Evolutionary conservation across 1,139 yeast genomes (phyloP).

Genomic region (Scheffersomyces illinoinensis): DNA sequence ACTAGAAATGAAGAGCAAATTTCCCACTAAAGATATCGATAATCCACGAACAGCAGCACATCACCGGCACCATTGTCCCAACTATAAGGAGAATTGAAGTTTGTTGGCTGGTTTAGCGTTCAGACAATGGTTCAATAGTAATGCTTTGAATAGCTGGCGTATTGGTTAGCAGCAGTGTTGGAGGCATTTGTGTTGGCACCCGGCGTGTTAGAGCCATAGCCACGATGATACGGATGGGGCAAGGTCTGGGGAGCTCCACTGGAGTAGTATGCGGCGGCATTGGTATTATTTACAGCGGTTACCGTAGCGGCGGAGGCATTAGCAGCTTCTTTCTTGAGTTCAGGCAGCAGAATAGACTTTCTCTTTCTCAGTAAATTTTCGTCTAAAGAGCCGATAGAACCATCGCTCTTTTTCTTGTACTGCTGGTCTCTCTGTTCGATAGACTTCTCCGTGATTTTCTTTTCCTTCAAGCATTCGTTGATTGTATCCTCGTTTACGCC

Average conservation of each 20-base stretch:
- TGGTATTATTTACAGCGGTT: slow-evolving; percentile 1
- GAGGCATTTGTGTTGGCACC: slow-evolving; percentile 2
- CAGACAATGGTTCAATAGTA: slow-evolving; percentile 6
- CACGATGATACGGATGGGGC: slow-evolving; percentile 14
- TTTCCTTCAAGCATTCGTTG: slow-evolving; percentile 39
- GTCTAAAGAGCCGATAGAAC: neutral
- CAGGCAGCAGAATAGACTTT: slow-evolving; percentile 1
- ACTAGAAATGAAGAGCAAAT: slow-evolving; percentile 1
- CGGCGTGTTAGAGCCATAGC: slow-evolving; percentile 2
- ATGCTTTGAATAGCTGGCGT: slow-evolving; percentile 13
- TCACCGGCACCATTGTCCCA: neutral
- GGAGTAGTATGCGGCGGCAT: slow-evolving; percentile 7
- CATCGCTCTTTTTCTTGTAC: slow-evolving; percentile 11
- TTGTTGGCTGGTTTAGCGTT: neutral
- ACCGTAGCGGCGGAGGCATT: slow-evolving; percentile 2
- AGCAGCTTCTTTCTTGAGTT: neutral
- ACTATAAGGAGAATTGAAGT: neutral
- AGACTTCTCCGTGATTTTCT: slow-evolving; percentile 38
- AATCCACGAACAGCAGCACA: neutral
- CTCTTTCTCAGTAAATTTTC: neutral
- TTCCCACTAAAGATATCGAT: neutral
- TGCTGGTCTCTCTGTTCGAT: slow-evolving; percentile 27
- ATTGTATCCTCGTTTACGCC: slow-evolving; percentile 52
- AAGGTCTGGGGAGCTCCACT: slow-evolving; percentile 10
- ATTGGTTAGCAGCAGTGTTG: slow-evolving; percentile 8